Base-by-base conservation (phyloP, 306 rosid genomes). In the Cicer yamashitae region DNA sequence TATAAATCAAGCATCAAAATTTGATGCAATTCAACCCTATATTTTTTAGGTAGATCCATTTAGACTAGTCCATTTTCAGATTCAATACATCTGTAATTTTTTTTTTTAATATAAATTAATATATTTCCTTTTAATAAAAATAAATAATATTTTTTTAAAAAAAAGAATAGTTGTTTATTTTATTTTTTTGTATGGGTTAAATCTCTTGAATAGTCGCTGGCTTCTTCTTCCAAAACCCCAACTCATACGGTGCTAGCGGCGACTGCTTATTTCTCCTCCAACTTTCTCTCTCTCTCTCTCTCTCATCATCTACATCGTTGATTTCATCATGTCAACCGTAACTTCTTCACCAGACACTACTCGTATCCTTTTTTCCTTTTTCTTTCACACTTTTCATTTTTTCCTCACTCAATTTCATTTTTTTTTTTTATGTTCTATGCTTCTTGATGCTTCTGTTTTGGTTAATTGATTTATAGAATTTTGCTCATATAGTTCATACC, bases 181-280 rank as follows among this genome's bases (percentile, higher is more conserved):
- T 25, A 3, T 2, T 25, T 25, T 25, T 25, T 4, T 30, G 37
- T 30, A 3, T 30, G 37, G 37, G 37, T 30, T 30, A 43, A 43
- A 43, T 43, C 10, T 6, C 10, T 50, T 50, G 54, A 12, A 12
- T 50, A 12, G 54, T 50, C 7, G 15, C 13, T 47, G 7, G 14
- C 25, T 9, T 43, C 10, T 53, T 57, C 25, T 15, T 62, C 47
- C 68, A 64, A 75, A 75, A 75, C 73, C 70, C 67, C 70, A 34
- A 56, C 22, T 10, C 51, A 22, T 20, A 72, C 68, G 53, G 56
- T 34, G 79, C 22, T 46, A 41, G 80, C 76, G 84, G 69, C 84
- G 77, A 54, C 74, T 80, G 73, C 73, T 81, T 81, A 3, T 30
- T 30, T 30, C 6, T 30, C 6, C 81, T 69, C 81, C 81, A 81